phyloP scores from a whole-genome alignment of 2,329 filamentous ascomycete genomes.

The Byssochlamys sp. region DNA sequence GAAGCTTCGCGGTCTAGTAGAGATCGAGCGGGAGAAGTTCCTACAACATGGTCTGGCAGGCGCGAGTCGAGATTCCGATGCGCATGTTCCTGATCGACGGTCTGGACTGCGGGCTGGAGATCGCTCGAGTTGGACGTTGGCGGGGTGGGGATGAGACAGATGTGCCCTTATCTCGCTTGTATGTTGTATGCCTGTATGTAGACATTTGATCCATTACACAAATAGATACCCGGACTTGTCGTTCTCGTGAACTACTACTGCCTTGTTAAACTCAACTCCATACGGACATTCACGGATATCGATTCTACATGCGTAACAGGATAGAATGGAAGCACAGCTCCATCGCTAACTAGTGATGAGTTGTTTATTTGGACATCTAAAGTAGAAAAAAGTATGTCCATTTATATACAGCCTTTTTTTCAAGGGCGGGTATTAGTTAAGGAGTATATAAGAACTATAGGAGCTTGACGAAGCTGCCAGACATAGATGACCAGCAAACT shows the following conservation, averaged over 20 bases:
- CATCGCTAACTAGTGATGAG: background rate
- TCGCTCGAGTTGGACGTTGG: constrained; percentile 41
- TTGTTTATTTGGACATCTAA: background rate
- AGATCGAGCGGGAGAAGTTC: constrained; percentile 57
- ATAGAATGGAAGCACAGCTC: background rate
- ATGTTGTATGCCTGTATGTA: background rate
- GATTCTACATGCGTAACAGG: background rate
- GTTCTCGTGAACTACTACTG: background rate
- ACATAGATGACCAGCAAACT: too few species aligned
- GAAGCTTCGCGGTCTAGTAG: constrained; percentile 51
- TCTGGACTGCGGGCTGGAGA: constrained; percentile 27
- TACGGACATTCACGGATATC: background rate
- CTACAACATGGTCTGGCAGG: constrained; percentile 41
- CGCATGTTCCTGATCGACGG: constrained; percentile 13
- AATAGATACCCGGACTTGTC: background rate
- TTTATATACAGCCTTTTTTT: background rate
- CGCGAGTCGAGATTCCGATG: constrained; percentile 35
- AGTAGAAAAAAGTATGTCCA: background rate
- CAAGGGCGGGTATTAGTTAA: background rate
- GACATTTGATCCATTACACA: background rate
- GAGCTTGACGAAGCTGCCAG: background rate
- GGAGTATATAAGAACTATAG: background rate
- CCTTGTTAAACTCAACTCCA: background rate
- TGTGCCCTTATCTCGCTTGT: background rate
- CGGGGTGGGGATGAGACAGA: constrained; percentile 34